A percentile compares a stretch with the other conserved stretches of the same genome.
Evolutionary conservation across 2,329 filamentous ascomycete species (phyloP).

Genomic region (Fusarium haematococcum): DNA sequence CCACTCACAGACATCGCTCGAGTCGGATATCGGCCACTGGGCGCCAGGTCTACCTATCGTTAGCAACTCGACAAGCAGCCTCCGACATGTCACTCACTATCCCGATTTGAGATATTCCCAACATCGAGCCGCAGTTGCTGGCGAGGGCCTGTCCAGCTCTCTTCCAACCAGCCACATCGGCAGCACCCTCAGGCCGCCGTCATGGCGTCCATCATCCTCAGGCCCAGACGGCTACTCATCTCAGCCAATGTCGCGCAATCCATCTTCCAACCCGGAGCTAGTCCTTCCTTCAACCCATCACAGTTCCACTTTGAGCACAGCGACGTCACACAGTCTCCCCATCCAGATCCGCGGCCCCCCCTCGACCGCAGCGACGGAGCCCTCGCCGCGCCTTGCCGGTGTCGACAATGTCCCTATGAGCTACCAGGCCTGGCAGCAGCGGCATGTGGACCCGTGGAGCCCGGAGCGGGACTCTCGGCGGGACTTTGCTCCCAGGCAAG

Average conservation of each 20-base stretch:
- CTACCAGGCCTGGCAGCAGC: conserved; percentile 25
- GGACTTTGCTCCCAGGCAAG: conserved; percentile 7
- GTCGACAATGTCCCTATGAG: conserved; percentile 19
- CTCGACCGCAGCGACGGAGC: conserved; percentile 35
- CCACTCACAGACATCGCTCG: conserved; percentile 28
- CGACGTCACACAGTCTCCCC: conserved; percentile 4
- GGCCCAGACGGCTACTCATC: conserved; percentile 33
- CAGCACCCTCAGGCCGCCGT: conserved; percentile 28
- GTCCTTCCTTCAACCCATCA: not conserved
- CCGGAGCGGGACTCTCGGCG: conserved; percentile 8
- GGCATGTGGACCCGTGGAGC: conserved; percentile 34
- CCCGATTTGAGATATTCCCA: not conserved
- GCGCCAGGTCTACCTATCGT: conserved; percentile 27
- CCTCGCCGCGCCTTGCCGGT: conserved; percentile 25
- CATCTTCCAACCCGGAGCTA: conserved; percentile 27
- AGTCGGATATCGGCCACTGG: conserved; percentile 30
- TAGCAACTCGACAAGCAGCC: conserved; percentile 25
- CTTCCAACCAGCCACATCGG: conserved; percentile 29
- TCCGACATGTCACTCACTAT: conserved; percentile 6
- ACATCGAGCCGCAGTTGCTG: conserved; percentile 20
- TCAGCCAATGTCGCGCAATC: conserved; percentile 34
- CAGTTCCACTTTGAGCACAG: not conserved
- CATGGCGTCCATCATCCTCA: conserved; percentile 20
- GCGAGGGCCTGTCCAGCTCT: conserved; percentile 22
- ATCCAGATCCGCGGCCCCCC: conserved; percentile 20